Evolutionary conservation across 2,329 filamentous ascomycete genomes (phyloP).

Genomic region (Colletotrichum aenigma): DNA sequence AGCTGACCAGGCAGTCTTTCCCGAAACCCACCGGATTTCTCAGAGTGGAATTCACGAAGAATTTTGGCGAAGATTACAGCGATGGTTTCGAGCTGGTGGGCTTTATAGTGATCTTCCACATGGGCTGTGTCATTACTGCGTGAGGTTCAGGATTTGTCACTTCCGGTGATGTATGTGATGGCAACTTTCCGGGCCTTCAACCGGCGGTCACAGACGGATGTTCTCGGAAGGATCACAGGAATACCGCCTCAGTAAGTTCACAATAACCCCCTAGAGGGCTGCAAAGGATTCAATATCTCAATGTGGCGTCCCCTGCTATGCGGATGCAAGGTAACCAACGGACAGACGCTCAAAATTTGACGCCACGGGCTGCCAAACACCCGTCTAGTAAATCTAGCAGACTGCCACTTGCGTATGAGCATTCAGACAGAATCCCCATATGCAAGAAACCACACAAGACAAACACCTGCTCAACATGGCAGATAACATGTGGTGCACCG

Average conservation of each 20-base stretch:
- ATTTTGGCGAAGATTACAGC: too few species aligned
- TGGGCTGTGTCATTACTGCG: too few species aligned
- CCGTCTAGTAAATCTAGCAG: not conserved
- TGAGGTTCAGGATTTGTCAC: too few species aligned
- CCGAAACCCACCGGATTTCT: too few species aligned
- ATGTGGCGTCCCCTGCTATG: not conserved
- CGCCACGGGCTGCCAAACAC: not conserved
- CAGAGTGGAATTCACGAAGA: too few species aligned
- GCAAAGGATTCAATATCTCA: not conserved
- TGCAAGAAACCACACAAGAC: not conserved
- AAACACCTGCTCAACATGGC: not conserved
- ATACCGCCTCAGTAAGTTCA: not conserved
- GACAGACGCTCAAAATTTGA: not conserved
- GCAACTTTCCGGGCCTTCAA: not conserved
- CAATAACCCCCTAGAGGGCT: accelerated
- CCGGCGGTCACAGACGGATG: not conserved
- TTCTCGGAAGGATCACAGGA: not conserved
- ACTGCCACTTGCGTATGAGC: not conserved
- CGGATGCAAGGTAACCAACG: not conserved
- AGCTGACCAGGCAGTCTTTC: too few species aligned
- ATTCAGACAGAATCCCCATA: accelerated
- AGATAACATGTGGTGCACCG: not conserved
- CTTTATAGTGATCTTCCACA: too few species aligned
- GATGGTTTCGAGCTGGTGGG: too few species aligned
- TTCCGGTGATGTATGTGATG: not conserved